These are phyloP conservation scores for Aspergillus carlsbadensis DNA, from an alignment of 495 filamentous ascomycete genomes.

Conservation along the genomic window DNA sequence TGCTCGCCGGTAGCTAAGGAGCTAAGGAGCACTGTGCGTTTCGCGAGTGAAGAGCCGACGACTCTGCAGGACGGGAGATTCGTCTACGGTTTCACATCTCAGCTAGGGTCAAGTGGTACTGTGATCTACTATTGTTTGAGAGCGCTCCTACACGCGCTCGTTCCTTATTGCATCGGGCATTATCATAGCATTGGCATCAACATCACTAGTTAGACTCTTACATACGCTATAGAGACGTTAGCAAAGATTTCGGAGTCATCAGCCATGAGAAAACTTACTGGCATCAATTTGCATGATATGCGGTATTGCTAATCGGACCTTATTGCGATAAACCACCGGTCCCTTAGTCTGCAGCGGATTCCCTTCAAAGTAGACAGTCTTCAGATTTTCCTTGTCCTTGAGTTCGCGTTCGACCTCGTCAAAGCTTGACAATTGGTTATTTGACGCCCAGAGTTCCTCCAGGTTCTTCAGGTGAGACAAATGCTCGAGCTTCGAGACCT, in stretches of 20 bases:
- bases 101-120: too few relatives aligned
- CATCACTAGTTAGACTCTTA: conserved; percentile 24
- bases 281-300: conserved; percentile 93
- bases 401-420: conserved; percentile 81
- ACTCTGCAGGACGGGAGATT: too few relatives aligned
- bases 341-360: conserved; percentile 81
- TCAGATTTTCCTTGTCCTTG: conserved; percentile 70
- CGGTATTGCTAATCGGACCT: conserved; percentile 83
- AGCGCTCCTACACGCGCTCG: too few relatives aligned
- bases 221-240: conserved; percentile 26
- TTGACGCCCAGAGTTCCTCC: conserved; percentile 93
- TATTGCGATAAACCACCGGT: conserved; percentile 84
- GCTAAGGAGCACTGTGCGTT: too few relatives aligned
- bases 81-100: too few relatives aligned
- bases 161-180: not conserved
- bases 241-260: not conserved
- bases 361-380: conserved; percentile 96
- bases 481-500: conserved; percentile 69
- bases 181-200: not conserved
- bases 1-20: too few relatives aligned
- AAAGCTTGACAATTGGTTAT: conserved; percentile 77
- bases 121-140: too few relatives aligned
- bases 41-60: too few relatives aligned
- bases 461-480: conserved; percentile 67
- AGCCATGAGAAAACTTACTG: conserved; percentile 62